Percentiles rank a stretch among this genome's conserved stretches.
Evolutionary conservation across 768 basidiomycete genomes (phyloP).

Genomic region (Mycena floridula): DNA sequence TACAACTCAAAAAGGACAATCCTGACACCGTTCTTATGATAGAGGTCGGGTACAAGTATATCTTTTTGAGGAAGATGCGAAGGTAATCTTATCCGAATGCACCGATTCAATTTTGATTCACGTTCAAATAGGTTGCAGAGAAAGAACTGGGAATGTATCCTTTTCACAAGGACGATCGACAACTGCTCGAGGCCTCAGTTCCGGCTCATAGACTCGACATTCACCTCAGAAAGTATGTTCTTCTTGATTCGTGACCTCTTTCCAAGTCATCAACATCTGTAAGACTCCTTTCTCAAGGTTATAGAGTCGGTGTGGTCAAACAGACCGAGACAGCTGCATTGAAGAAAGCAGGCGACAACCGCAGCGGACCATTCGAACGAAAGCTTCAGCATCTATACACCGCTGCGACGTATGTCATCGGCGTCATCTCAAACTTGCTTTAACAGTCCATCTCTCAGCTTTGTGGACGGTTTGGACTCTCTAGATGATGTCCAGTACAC

Average conservation of each 20-base stretch:
- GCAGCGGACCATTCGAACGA: constrained; percentile 67
- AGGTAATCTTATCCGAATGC: constrained; percentile 52
- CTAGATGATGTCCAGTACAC: constrained; percentile 54
- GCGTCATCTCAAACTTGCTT: constrained; percentile 2
- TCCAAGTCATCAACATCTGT: constrained; percentile 25
- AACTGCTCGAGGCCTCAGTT: constrained; percentile 71
- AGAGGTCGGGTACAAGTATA: constrained; percentile 81
- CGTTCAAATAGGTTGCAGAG: constrained; percentile 50
- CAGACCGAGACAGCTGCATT: constrained; percentile 87
- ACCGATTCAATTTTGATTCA: constrained; percentile 3
- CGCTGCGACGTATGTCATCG: constrained; percentile 66
- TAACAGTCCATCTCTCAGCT: constrained; percentile 41
- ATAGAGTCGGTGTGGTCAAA: constrained; percentile 78
- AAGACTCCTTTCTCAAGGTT: constrained; percentile 70
- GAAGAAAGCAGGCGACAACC: constrained; percentile 76
- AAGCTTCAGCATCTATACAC: constrained; percentile 78
- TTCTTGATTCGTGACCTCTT: neutral
- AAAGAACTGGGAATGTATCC: constrained; percentile 76
- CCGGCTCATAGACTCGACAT: constrained; percentile 63
- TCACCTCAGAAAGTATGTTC: constrained; percentile 68
- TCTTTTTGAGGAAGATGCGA: constrained; percentile 84
- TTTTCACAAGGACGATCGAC: constrained; percentile 58
- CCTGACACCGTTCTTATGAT: constrained; percentile 68
- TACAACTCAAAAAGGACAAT: constrained; percentile 57
- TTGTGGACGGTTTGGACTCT: constrained; percentile 74